Percentiles rank a stretch among this genome's conserved stretches.
Conservation (phyloP, 352 stramenopile species). For the Globisporangium sylvaticum region DNA sequence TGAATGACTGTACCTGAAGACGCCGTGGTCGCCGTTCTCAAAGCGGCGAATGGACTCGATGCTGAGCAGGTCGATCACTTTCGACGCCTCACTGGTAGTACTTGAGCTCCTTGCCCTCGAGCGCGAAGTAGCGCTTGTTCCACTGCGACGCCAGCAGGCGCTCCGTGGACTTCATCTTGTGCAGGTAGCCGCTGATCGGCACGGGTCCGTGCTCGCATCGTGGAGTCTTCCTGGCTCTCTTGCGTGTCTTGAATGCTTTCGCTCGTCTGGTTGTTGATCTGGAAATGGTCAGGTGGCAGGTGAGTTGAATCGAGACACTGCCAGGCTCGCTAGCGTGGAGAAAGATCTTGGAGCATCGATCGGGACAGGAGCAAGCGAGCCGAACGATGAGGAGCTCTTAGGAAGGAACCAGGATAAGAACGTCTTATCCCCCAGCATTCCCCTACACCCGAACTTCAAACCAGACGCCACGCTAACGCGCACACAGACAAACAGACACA, state of each 20-base stretch:
- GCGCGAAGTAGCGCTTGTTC: constrained; percentile 78
- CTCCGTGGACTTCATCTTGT: constrained; percentile 81
- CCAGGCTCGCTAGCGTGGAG: neutral
- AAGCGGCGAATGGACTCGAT: constrained; percentile 82
- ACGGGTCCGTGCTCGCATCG: constrained; percentile 46
- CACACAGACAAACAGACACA: neutral
- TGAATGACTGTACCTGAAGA: constrained; percentile 32
- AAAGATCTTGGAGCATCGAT: neutral
- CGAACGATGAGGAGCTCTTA: neutral
- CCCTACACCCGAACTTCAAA: neutral
- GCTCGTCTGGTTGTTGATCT: constrained; percentile 1
- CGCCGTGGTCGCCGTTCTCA: constrained; percentile 77
- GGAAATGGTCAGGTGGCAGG: too few species aligned
- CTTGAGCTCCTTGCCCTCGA: constrained; percentile 73
- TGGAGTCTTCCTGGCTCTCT: constrained; percentile 43
- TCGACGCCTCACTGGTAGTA: constrained; percentile 73
- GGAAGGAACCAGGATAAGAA: neutral
- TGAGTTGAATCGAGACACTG: too few species aligned
- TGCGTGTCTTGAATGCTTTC: neutral
- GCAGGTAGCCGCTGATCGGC: constrained; percentile 78
- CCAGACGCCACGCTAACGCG: neutral
- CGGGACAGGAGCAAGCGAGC: neutral
- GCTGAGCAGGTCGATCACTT: constrained; percentile 62
- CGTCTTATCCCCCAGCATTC: neutral
- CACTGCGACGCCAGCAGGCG: constrained; percentile 70